Evolutionary conservation across 140 eudicot genomes (phyloP), one percentile per base, ranked within the genome.

Genomic region (Bidens hawaiensis): DNA sequence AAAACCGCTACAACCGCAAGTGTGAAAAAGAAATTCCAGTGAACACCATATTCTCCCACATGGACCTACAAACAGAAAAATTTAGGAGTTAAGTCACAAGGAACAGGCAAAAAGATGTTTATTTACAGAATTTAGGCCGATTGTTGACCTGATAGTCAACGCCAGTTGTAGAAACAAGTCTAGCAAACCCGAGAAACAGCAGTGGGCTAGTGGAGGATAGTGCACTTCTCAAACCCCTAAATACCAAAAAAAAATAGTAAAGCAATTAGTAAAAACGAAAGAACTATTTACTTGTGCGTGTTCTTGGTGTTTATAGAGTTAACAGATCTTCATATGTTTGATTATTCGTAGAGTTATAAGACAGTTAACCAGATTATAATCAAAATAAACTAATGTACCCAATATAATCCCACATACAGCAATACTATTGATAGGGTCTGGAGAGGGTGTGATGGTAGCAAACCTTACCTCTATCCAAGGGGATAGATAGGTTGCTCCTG

Each of bases 11-110:
- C 94, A 68, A 81, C 93, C 70, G 95, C 97, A 38, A 93, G 95
- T 59, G 99, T 93, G 86, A 93, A 93, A 69, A 88, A 85, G 81
- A 93, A 89, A 70, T 86, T 89, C 95, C 97, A 89, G 47, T 89
- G 95, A 65, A 64, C 70, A 41, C 91, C 95, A 55, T 83, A 83
- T 74, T 83, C 95, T 59, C 88, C 95, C 64, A 78, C 99, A 51
- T 88, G 97, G 63, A 88, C 96, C 99, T 88, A 63, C 24, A 25
- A 62, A 57, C 25, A 30, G 53, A 62, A 62, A 58, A 9, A 50
- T 1, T 25, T n/a, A 49, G 3, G 17, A 23, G 24, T 19, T 48
- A 42, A 41, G 26, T n/a, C n/a, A 33, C 43, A 42, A n/a, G n/a
- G 7, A 57, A 42, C 7, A 31, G 46, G 38, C 14, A 26, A 56